Base-by-base conservation (phyloP, 352 stramenopile genomes). In the Pythium rishiriense region DNA sequence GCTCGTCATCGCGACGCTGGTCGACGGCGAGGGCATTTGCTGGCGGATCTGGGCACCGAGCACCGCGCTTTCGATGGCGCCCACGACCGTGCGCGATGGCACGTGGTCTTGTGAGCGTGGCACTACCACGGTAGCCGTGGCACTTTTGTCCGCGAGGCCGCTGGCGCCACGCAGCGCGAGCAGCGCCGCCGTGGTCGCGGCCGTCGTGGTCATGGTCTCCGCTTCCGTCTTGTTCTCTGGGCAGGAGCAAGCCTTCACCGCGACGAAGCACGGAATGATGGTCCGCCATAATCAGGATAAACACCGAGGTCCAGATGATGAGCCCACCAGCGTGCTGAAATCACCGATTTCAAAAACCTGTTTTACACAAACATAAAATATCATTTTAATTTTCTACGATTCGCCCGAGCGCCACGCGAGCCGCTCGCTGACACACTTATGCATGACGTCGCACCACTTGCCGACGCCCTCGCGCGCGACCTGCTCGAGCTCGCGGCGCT, bases 361-460 rank as follows among this genome's bases (percentile, higher is more conserved):
- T 11, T 39, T 39, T 39, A 39, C 10, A 39, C 4, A 9, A 9
- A 39, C 11, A 39, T 17, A 4, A 39, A 10, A 14, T 9, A 39
- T 39, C 17, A 39, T 14, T 17, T 10, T 43, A 17, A n/a, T 42
- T 42, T 42, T 42, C 19, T 37, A 37, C 31, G 37, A 43, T 43
- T 17, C 8, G 2, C 28, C 11, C 3, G 22, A 14, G 11, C 25
- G 50, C 31, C 28, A 58, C n/a, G 28, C 56, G 35, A 66, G 24
- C 21, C 49, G 49, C 25, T 66, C 58, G 25, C 26, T 35, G 1
- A 66, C n/a, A 21, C 26, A 52, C 37, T 35, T 42, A 25, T 45
- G 47, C 58, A 66, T 58, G 37, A 58, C 48, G n/a, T 66, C 49
- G 49, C 58, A 66, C 58, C 58, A 66, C 48, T 47, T 52, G 29